Base-by-base conservation (phyloP, 176 grass and related monocot species). In the Otatea glauca region DNA sequence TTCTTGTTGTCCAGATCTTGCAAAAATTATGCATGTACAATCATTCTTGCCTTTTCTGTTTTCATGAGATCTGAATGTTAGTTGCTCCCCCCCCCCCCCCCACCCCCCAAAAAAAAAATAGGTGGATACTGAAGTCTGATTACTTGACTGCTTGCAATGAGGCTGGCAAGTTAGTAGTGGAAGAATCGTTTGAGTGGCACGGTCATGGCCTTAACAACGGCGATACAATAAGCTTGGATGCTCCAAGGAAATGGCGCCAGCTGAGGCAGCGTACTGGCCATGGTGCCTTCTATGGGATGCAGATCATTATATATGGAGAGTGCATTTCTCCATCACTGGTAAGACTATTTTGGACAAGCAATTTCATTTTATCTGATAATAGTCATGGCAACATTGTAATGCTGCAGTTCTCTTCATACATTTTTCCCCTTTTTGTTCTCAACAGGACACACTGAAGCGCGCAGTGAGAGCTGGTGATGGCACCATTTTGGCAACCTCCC, bases 111-210 rank as follows among this genome's bases (percentile, higher is more conserved):
- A 9, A 20, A 34, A 29, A 64, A 0, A 83, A 62, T 14, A 98
- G 96, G 91, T 98, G 96, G 96, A 95, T 98, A 89, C 88, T 98
- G 11, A 95, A 93, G 68, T 51, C 88, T 84, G 92, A 95, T 59
- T 98, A 98, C 73, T 62, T 98, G 83, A 93, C 89, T 73, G 89
- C 91, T 88, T 87, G 96, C 80, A 84, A 81, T 65, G 83, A 95
- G 72, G 89, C 92, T 77, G 96, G 96, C 61, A 98, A 86, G 49
- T 92, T 98, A 45, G 81, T 95, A 55, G 87, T 81, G 54, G 96
- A 98, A 93, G 91, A 90, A 85, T 79, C 92, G 70, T 98, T 91
- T 85, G 96, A 98, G 82, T 94, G 90, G 90, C 85, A 88, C 2
- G 87, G 68, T 59, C 71, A 80, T 29, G 87, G 92, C 45, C 75